Base-by-base conservation (phyloP, 2,329 filamentous ascomycete species). In the Xylariaceae sp. region DNA sequence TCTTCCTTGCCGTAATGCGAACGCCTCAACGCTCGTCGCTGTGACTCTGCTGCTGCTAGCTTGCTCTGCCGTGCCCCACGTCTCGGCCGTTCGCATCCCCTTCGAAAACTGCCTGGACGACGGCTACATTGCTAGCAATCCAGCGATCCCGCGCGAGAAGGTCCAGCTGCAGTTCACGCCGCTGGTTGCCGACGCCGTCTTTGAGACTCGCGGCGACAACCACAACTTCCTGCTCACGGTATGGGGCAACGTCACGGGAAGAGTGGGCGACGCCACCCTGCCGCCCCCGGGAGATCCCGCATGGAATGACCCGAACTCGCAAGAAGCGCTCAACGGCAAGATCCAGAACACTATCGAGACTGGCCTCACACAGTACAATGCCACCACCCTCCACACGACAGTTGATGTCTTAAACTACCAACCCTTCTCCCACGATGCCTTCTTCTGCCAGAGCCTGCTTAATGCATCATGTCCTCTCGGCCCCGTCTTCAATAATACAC, bases 221-320 rank as follows among this genome's bases (percentile, higher is more conserved):
- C 85, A 92, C 70, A 83, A 81, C 47, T 79, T 99, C 53, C 85
- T 83, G 63, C 78, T 97, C 57, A 94, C 86, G 1, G 82, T 96
- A 51, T 97, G 91, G 78, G 93, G 92, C 55, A 97, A 97, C 74
- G 91, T 97, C 35, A 89, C 88, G 7, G 94, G 94, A 51, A 84
- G 87, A 54, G 80, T 82, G 50, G 78, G 79, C 2, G 70, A 75
- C 10, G 76, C 78, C n/a, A 61, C 74, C 2, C 82, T 91, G 56
- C 91, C 90, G 39, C 68, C 82, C 0, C 74, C 81, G 15, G 73
- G 81, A 66, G 81, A 84, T 70, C 73, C 83, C 0, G 75, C 78
- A 51, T 90, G 91, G 89, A 72, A 66, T 2, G 8, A 60, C 53
- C 51, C 56, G 6, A 78, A 94, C 70, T 70, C 78, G 0, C 82